phyloP scores from a whole-genome alignment of 2,329 filamentous ascomycete genomes.

The Emmonsia crescens region DNA sequence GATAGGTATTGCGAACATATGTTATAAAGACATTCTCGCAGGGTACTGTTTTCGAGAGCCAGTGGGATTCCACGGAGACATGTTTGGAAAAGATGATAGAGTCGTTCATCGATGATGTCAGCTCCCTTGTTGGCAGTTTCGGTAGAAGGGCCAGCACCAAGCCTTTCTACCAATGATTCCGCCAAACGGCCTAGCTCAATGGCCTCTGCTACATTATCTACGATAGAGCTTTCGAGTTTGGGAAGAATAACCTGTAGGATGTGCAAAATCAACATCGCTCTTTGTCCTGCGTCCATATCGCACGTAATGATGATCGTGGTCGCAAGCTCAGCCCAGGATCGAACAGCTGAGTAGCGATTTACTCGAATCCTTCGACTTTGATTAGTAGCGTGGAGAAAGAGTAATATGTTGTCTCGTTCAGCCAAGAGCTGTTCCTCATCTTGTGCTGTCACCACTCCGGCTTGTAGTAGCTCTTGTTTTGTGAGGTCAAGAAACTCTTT shows the following conservation, averaged over 20 bases:
- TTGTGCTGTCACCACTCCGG: conserved; percentile 36
- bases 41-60: conserved; percentile 55
- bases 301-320: conserved; percentile 74
- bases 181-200: conserved; percentile 66
- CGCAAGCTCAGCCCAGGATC: conserved; percentile 74
- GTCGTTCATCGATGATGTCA: conserved; percentile 73
- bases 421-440: conserved; percentile 32
- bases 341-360: conserved; percentile 56
- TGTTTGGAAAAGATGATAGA: conserved; percentile 84
- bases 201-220: conserved; percentile 58
- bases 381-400: conserved; percentile 33
- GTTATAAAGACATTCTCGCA: conserved; percentile 80
- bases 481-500: conserved; percentile 58
- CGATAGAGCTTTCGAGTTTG: conserved; percentile 68
- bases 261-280: conserved; percentile 71
- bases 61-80: conserved; percentile 70
- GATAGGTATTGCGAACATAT: conserved; percentile 81
- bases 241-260: conserved; percentile 79
- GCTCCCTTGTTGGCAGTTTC: conserved; percentile 36
- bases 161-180: conserved; percentile 48
- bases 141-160: conserved; percentile 27
- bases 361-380: conserved; percentile 27
- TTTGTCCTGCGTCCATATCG: conserved; percentile 61
- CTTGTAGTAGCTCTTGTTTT: conserved; percentile 25
- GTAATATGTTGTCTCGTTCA: conserved; percentile 29